Percentiles rank a stretch among this genome's conserved stretches.
Conservation (phyloP, 2,329 filamentous ascomycete species). For the Monosporascus sp. region DNA sequence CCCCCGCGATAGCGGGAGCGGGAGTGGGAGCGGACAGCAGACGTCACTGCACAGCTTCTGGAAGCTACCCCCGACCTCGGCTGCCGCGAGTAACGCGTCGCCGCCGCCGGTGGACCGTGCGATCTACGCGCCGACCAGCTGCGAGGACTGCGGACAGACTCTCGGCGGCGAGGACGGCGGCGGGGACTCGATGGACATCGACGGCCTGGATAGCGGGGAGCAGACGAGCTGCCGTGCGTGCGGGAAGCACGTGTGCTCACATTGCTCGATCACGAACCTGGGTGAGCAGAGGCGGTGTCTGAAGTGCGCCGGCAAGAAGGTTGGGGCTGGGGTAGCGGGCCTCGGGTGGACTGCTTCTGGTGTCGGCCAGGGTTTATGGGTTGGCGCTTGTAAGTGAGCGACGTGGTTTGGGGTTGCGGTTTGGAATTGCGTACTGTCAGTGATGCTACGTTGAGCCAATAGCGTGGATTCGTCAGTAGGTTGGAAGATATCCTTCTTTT, state of each 20-base stretch:
- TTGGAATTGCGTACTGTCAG: too few species aligned
- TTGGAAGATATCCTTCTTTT: too few species aligned
- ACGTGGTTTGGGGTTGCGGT: too few species aligned
- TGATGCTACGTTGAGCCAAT: too few species aligned
- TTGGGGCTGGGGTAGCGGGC: slow-evolving; percentile 4
- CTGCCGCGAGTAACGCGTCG: slow-evolving; percentile 19
- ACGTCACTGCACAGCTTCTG: slow-evolving; percentile 56
- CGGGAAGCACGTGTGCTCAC: slow-evolving; percentile 51
- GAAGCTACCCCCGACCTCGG: slow-evolving; percentile 41
- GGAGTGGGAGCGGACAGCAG: slow-evolving; percentile 27
- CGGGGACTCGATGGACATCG: slow-evolving; percentile 32
- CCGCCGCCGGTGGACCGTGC: slow-evolving; percentile 3
- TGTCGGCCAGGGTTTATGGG: neutral
- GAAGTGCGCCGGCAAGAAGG: slow-evolving; percentile 40
- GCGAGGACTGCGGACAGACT: slow-evolving; percentile 47
- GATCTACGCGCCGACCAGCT: slow-evolving; percentile 30
- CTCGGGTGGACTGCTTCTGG: neutral
- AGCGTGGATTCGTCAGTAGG: too few species aligned
- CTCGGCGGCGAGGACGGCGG: slow-evolving; percentile 22
- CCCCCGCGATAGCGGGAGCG: slow-evolving; percentile 8
- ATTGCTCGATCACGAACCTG: slow-evolving; percentile 54
- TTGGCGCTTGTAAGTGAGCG: too few species aligned
- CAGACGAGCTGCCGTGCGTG: slow-evolving; percentile 42
- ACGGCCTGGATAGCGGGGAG: slow-evolving; percentile 33
- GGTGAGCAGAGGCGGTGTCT: slow-evolving; percentile 49